Evolutionary conservation across 345 rosid genomes (phyloP).

Genomic region (Hibiscus syriacus): DNA sequence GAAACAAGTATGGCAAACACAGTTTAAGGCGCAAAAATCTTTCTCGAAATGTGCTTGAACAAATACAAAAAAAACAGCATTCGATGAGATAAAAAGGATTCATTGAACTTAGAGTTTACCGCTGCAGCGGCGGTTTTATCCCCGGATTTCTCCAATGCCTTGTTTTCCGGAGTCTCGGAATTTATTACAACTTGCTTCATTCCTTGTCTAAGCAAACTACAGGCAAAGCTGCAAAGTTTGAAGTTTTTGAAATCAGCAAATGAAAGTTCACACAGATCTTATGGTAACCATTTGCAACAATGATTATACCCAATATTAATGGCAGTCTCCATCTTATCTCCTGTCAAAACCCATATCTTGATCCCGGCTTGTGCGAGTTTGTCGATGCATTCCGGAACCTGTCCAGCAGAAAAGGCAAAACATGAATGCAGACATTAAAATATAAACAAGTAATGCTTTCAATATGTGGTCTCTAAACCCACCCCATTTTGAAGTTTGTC

Average conservation of each 20-base stretch:
- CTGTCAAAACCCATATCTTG: slow-evolving; percentile 92
- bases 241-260: slow-evolving; percentile 15
- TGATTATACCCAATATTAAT: slow-evolving; percentile 76
- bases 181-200: slow-evolving; percentile 83
- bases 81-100: background rate
- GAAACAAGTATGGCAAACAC: background rate
- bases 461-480: slow-evolving; percentile 11
- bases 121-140: slow-evolving; percentile 50
- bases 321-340: slow-evolving; percentile 98
- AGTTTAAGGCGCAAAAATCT: background rate
- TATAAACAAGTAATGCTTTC: background rate
- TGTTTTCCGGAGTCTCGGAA: slow-evolving; percentile 60
- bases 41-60: background rate
- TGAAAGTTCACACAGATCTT: background rate
- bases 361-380: slow-evolving; percentile 97
- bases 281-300: background rate
- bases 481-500: slow-evolving; percentile 99
- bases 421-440: background rate
- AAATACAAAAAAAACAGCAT: background rate
- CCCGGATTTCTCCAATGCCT: slow-evolving; percentile 63
- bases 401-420: slow-evolving; percentile 7
- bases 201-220: slow-evolving; percentile 94
- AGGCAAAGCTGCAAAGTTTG: slow-evolving; percentile 61
- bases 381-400: slow-evolving; percentile 99
- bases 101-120: slow-evolving; percentile 27